phyloP scores from a whole-genome alignment of 352 stramenopile species.

The Globisporangium cystogenes region DNA sequence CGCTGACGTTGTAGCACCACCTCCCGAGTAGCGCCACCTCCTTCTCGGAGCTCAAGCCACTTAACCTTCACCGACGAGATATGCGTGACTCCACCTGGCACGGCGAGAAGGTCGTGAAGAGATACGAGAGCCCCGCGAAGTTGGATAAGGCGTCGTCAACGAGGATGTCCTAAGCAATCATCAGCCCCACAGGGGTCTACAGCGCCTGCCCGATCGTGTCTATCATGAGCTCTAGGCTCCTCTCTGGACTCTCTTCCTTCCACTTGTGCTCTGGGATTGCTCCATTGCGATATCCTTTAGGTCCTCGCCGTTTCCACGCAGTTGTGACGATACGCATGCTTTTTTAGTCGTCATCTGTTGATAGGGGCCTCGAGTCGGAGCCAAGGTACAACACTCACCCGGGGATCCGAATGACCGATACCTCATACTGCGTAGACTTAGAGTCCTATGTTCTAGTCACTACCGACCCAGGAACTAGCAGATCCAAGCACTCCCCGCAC shows the following conservation, averaged over 20 bases:
- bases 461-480: no score
- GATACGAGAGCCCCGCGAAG: conserved; percentile 61
- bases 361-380: no score
- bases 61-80: conserved; percentile 44
- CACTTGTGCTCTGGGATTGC: conserved; percentile 54
- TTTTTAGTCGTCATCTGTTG: no score
- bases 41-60: conserved; percentile 60
- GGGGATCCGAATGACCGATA: no score
- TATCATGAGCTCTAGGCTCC: conserved; percentile 69
- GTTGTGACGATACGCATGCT: no score
- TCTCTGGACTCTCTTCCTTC: conserved; percentile 40
- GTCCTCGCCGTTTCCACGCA: conserved; percentile 76
- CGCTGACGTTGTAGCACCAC: no score
- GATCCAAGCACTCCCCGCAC: no score
- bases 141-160: conserved; percentile 72
- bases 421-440: no score
- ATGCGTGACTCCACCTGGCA: conserved; percentile 45
- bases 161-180: conserved; percentile 62
- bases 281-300: conserved; percentile 74
- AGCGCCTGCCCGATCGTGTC: conserved; percentile 62
- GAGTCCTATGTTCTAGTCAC: no score
- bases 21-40: no score
- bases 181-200: conserved; percentile 53
- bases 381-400: no score
- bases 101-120: conserved; percentile 63